Evolutionary conservation across 2,329 filamentous ascomycete species (phyloP).

Genomic region (Xylariaceae sp.): DNA sequence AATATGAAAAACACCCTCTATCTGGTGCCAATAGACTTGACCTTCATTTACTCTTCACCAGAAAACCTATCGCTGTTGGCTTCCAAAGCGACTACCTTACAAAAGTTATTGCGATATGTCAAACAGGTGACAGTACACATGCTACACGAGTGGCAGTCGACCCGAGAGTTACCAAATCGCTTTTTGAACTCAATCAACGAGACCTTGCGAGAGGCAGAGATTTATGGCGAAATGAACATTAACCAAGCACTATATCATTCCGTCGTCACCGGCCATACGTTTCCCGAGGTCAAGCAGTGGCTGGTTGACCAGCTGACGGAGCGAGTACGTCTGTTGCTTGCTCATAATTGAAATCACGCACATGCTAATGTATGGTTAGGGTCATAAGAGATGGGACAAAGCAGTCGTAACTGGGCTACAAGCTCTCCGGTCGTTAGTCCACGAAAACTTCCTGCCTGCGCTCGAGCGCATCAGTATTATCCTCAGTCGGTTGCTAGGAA

Average conservation of each 20-base stretch:
- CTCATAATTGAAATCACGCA: not conserved
- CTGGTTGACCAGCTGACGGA: conserved; percentile 77
- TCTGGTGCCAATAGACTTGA: conserved; percentile 74
- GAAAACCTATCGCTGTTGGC: conserved; percentile 79
- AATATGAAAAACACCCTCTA: conserved; percentile 41
- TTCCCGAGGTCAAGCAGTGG: conserved; percentile 75
- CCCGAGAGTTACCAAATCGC: conserved; percentile 69
- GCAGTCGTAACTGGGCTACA: conserved; percentile 72
- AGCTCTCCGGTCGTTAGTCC: conserved; percentile 68
- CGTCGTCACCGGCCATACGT: conserved; percentile 75
- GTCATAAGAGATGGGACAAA: conserved; percentile 93
- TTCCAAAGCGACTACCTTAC: conserved; percentile 78
- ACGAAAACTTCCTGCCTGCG: conserved; percentile 84
- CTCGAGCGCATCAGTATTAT: conserved; percentile 78
- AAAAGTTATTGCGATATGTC: conserved; percentile 81
- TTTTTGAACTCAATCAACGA: conserved; percentile 74
- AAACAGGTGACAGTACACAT: conserved; percentile 75
- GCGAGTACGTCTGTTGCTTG: conserved; percentile 48
- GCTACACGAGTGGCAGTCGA: conserved; percentile 74
- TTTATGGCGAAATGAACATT: conserved; percentile 55
- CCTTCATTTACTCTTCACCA: conserved; percentile 71
- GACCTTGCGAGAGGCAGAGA: conserved; percentile 59
- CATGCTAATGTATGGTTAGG: conserved; percentile 42
- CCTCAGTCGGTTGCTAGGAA: conserved; percentile 73
- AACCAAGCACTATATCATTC: conserved; percentile 77